Evolutionary conservation across 345 rosid species (phyloP).

Genomic region (Salix brachista): DNA sequence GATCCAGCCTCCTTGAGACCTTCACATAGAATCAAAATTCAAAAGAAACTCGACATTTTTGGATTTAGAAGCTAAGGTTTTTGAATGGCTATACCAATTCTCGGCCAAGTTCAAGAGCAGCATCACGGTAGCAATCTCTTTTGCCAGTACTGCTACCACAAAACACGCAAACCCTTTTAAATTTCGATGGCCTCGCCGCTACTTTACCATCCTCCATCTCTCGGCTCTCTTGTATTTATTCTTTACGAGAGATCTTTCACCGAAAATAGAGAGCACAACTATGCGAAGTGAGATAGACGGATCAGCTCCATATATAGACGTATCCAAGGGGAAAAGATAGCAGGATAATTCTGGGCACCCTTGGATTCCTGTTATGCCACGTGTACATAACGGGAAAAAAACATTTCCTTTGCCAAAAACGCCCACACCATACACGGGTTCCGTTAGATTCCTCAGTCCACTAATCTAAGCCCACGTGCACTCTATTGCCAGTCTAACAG

Average conservation of each 20-base stretch:
- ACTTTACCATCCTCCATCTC: slow-evolving; percentile 29
- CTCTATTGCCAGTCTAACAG: background rate
- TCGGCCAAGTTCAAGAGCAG: slow-evolving; percentile 75
- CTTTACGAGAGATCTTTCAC: background rate
- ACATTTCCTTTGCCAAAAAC: slow-evolving; percentile 17
- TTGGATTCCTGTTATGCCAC: slow-evolving; percentile 30
- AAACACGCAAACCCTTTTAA: slow-evolving; percentile 80
- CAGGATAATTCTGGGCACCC: slow-evolving; percentile 8
- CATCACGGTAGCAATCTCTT: slow-evolving; percentile 57
- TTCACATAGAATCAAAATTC: slow-evolving; percentile 9
- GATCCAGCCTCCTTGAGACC: slow-evolving; percentile 54
- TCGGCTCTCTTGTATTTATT: background rate
- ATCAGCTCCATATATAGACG: slow-evolving; percentile 23
- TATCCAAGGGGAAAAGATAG: background rate
- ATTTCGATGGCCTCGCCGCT: slow-evolving; percentile 52
- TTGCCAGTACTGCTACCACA: slow-evolving; percentile 92
- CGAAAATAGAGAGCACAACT: slow-evolving; percentile 7
- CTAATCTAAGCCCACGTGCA: background rate
- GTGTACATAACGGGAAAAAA: slow-evolving; percentile 1
- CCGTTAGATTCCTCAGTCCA: background rate
- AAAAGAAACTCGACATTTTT: background rate
- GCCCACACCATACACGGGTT: slow-evolving; percentile 22
- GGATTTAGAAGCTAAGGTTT: background rate
- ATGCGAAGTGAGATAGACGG: slow-evolving; percentile 18
- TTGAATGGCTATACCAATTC: slow-evolving; percentile 50